Percentiles rank a stretch among this genome's conserved stretches.
phyloP scores from a whole-genome alignment of 208 protist species.

The Leishmania braziliensis region DNA sequence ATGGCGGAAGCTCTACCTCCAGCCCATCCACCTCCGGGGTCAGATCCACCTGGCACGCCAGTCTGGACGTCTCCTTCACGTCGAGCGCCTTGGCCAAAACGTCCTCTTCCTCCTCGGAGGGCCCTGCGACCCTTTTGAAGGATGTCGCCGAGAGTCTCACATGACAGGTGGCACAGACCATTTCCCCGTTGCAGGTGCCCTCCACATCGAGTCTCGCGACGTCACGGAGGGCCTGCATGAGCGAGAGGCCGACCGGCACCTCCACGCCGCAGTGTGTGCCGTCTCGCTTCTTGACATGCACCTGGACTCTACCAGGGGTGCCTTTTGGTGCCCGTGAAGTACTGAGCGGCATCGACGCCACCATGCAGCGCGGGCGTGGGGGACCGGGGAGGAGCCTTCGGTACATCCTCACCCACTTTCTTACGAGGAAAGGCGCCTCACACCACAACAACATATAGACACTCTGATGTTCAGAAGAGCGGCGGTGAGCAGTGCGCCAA shows the following conservation, averaged over 20 bases:
- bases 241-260: constrained; percentile 54
- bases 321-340: neutral
- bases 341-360: neutral
- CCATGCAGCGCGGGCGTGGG: neutral
- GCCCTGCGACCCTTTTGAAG: constrained; percentile 56
- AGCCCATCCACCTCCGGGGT: constrained; percentile 39
- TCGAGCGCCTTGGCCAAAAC: constrained; percentile 51
- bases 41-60: constrained; percentile 54
- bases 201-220: constrained; percentile 59
- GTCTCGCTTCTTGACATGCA: constrained; percentile 36
- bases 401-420: neutral
- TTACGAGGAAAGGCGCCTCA: neutral
- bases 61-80: constrained; percentile 35
- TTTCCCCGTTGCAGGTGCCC: constrained; percentile 89
- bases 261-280: constrained; percentile 24
- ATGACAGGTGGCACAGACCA: constrained; percentile 95
- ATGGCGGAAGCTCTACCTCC: constrained; percentile 24
- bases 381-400: neutral
- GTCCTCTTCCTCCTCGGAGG: constrained; percentile 73
- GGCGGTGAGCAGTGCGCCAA: neutral
- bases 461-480: neutral
- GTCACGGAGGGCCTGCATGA: constrained; percentile 90
- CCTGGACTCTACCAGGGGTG: constrained; percentile 45
- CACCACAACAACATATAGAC: neutral
- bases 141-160: constrained; percentile 80